Conservation (phyloP, 2,329 filamentous ascomycete genomes). For the Cordyceps cicadae region DNA sequence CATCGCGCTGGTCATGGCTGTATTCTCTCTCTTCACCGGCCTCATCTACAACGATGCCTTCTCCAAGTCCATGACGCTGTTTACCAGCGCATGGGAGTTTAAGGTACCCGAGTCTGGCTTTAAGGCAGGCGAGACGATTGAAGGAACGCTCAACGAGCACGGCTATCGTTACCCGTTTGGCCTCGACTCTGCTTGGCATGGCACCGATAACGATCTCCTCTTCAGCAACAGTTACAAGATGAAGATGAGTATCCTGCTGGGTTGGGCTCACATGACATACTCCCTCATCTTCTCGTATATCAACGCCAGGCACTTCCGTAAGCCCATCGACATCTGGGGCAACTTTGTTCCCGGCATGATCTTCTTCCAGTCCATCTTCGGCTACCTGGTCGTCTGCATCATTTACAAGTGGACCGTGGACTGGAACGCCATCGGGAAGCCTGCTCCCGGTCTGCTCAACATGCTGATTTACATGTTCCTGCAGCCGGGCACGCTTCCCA, state of each 20-base stretch:
- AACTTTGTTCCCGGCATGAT: slow-evolving; percentile 98
- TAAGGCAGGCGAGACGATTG: slow-evolving; percentile 54
- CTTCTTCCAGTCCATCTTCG: slow-evolving; percentile 98
- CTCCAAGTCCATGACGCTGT: slow-evolving; percentile 84
- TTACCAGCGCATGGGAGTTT: slow-evolving; percentile 85
- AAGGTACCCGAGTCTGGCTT: slow-evolving; percentile 54
- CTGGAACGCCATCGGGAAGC: slow-evolving; percentile 56
- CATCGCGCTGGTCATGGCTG: slow-evolving; percentile 95
- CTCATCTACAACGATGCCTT: slow-evolving; percentile 97
- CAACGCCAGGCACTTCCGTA: slow-evolving; percentile 93
- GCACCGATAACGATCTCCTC: slow-evolving; percentile 85
- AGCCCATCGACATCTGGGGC: slow-evolving; percentile 89
- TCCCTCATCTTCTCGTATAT: slow-evolving; percentile 87
- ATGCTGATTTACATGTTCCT: slow-evolving; percentile 99
- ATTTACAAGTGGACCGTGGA: slow-evolving; percentile 95
- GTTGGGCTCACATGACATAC: slow-evolving; percentile 98
- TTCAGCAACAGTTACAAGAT: slow-evolving; percentile 99
- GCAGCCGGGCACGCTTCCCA: slow-evolving; percentile 55
- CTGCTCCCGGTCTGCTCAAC: slow-evolving; percentile 84
- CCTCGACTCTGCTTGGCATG: slow-evolving; percentile 94
- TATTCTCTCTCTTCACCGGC: slow-evolving; percentile 95
- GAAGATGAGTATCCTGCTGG: slow-evolving; percentile 97
- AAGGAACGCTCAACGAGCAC: slow-evolving; percentile 55
- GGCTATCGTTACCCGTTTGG: slow-evolving; percentile 91
- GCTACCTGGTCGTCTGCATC: slow-evolving; percentile 88